Evolutionary conservation across 148 eudicot species (phyloP).

Genomic region (Rhododendron henanense): DNA sequence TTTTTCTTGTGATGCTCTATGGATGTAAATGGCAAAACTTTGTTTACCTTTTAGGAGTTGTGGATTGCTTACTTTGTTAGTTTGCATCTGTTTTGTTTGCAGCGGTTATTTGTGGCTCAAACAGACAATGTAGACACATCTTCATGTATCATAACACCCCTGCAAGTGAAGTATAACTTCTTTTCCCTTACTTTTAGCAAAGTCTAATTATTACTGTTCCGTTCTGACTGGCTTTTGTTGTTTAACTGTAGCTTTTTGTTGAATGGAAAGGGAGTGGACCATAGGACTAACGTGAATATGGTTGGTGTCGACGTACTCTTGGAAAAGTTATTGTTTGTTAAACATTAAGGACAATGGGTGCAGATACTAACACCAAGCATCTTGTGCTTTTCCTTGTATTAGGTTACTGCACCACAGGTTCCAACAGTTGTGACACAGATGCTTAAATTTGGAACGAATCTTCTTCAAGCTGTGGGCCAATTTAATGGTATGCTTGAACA

Average conservation of each 20-base stretch:
- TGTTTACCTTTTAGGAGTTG: not conserved
- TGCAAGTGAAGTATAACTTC: slow-evolving; percentile 55
- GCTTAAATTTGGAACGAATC: slow-evolving; percentile 77
- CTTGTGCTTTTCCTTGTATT: slow-evolving; percentile 10
- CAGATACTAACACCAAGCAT: not conserved
- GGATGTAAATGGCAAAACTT: not conserved
- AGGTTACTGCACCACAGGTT: slow-evolving; percentile 74
- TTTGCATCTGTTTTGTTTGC: slow-evolving; percentile 23
- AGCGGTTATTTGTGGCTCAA: slow-evolving; percentile 68
- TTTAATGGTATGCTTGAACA: slow-evolving; percentile 51
- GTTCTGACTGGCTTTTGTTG: slow-evolving; percentile 14
- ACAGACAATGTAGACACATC: slow-evolving; percentile 76
- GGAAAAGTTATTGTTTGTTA: not conserved
- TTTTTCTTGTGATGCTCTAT: slow-evolving; percentile 4
- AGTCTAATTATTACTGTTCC: not conserved
- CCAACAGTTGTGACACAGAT: slow-evolving; percentile 51
- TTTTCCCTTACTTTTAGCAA: slow-evolving; percentile 9
- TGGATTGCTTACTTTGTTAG: slow-evolving; percentile 6
- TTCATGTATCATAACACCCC: slow-evolving; percentile 67
- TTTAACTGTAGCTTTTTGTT: slow-evolving; percentile 61
- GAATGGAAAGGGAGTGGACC: slow-evolving; percentile 74
- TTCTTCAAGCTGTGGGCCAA: slow-evolving; percentile 82
- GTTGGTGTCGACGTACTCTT: slow-evolving; percentile 34
- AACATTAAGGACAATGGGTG: not conserved
- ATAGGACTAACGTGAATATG: slow-evolving; percentile 43